Conservation (phyloP, 768 basidiomycete species). For the Cystobasidiopsis lactophilus region DNA sequence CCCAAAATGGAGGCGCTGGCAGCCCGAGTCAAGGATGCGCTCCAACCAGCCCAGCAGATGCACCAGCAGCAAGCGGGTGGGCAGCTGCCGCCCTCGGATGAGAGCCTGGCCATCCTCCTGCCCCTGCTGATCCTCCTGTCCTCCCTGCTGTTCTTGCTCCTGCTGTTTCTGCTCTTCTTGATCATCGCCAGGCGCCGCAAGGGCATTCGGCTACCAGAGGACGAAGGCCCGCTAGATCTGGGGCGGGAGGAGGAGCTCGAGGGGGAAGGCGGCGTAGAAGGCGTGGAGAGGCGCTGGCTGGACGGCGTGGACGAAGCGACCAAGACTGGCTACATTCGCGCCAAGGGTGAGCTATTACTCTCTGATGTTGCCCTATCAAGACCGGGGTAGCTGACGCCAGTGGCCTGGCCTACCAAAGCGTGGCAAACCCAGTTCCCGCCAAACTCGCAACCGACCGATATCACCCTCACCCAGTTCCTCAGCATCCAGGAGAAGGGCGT, state of each 20-base stretch:
- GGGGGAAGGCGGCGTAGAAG: conserved; percentile 81
- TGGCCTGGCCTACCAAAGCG: conserved; percentile 18
- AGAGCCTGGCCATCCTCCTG: conserved; percentile 37
- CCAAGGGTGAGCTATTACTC: conserved; percentile 44
- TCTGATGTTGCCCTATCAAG: no score
- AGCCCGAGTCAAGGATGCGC: no score
- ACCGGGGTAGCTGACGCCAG: neutral
- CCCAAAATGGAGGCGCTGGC: no score
- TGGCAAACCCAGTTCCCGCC: conserved; percentile 57
- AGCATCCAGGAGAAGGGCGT: conserved; percentile 99
- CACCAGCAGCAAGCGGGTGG: no score
- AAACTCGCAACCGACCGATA: conserved; percentile 90
- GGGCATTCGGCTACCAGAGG: conserved; percentile 47
- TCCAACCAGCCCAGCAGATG: no score
- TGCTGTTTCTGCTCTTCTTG: conserved; percentile 78
- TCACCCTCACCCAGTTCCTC: conserved; percentile 92
- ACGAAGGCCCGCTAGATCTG: conserved; percentile 89
- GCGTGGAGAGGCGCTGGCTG: conserved; percentile 79
- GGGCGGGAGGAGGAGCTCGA: conserved; percentile 65
- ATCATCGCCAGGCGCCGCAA: conserved; percentile 45
- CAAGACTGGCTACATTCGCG: conserved; percentile 50
- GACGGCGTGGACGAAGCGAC: conserved; percentile 49
- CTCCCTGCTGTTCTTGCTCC: conserved; percentile 73
- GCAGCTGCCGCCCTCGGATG: neutral
- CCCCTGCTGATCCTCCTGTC: conserved; percentile 84